Evolutionary conservation across 2,329 filamentous ascomycete species (phyloP).

Genomic region (Phaeosphaeriaceae sp.): DNA sequence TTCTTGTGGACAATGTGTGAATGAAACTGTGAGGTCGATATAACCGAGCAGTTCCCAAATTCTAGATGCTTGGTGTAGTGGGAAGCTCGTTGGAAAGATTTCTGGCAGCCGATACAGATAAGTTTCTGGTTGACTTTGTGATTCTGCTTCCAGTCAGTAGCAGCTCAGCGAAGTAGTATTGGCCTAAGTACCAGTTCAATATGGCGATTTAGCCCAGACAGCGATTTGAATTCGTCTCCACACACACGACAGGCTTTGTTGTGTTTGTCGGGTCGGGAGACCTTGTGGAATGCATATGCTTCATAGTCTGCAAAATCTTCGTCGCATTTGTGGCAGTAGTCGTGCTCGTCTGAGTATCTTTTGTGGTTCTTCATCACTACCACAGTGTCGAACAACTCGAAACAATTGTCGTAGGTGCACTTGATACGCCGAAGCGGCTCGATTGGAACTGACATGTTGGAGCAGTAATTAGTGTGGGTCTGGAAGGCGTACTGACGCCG

Average conservation of each 20-base stretch:
- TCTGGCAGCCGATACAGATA: conserved; percentile 59
- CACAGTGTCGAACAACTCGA: conserved; percentile 52
- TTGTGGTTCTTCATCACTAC: conserved; percentile 61
- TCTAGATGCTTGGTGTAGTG: conserved; percentile 63
- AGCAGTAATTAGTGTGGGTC: not conserved
- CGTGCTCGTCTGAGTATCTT: conserved; percentile 49
- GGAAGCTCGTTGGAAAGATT: conserved; percentile 56
- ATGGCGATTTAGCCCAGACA: conserved; percentile 59
- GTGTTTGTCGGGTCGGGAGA: conserved; percentile 40
- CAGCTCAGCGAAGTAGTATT: not conserved
- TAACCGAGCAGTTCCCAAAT: conserved; percentile 55
- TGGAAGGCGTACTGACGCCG: no score
- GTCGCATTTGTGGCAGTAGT: conserved; percentile 56
- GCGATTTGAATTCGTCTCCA: conserved; percentile 61
- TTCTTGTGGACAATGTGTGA: conserved; percentile 59
- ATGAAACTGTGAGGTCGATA: conserved; percentile 53
- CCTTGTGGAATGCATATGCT: conserved; percentile 57
- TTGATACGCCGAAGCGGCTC: conserved; percentile 31
- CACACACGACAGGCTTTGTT: conserved; percentile 65
- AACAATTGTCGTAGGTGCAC: conserved; percentile 58
- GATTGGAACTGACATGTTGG: conserved; percentile 34
- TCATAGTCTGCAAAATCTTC: conserved; percentile 55
- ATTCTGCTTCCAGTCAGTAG: conserved; percentile 39
- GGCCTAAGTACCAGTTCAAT: conserved; percentile 54
- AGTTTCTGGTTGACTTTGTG: conserved; percentile 60